Conservation (phyloP, 257 asterid species). For the Cruciata laevipes region DNA sequence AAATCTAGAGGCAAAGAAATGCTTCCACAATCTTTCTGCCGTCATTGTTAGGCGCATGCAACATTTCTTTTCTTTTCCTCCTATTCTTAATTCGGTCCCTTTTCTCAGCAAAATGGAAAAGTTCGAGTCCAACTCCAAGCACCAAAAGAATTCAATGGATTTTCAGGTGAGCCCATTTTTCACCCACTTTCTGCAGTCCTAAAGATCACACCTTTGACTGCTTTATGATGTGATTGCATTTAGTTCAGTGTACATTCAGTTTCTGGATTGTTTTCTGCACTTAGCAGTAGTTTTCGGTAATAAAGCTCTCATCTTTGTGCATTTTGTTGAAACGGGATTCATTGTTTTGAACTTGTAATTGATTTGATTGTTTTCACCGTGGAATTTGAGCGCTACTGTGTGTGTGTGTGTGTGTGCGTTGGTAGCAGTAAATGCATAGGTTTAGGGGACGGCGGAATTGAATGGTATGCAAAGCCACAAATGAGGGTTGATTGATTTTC, state of each 20-base stretch:
- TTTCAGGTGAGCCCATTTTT: conserved; percentile 5
- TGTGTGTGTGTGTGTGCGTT: background rate
- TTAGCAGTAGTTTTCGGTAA: background rate
- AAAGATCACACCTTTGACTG: background rate
- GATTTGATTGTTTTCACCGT: background rate
- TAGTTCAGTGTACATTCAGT: background rate
- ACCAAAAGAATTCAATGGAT: too few relatives aligned
- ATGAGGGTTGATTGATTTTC: conserved; percentile 18
- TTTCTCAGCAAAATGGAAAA: background rate
- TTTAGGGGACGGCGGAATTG: conserved; percentile 12
- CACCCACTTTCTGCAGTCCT: background rate
- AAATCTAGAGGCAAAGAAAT: background rate
- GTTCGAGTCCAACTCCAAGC: background rate
- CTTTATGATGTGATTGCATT: conserved; percentile 10
- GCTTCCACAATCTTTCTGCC: conserved; percentile 26
- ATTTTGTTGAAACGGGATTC: background rate
- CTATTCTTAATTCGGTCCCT: background rate
- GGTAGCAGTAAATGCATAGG: conserved; percentile 32
- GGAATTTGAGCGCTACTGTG: conserved; percentile 8
- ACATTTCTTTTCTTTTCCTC: background rate
- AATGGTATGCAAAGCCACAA: conserved; percentile 20
- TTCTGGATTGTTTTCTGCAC: background rate
- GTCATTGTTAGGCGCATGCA: conserved; percentile 8
- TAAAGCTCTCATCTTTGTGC: background rate
- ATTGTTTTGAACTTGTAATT: background rate